Evolutionary conservation across 495 filamentous ascomycete genomes (phyloP).

Genomic region (Wilcoxina mikolae): DNA sequence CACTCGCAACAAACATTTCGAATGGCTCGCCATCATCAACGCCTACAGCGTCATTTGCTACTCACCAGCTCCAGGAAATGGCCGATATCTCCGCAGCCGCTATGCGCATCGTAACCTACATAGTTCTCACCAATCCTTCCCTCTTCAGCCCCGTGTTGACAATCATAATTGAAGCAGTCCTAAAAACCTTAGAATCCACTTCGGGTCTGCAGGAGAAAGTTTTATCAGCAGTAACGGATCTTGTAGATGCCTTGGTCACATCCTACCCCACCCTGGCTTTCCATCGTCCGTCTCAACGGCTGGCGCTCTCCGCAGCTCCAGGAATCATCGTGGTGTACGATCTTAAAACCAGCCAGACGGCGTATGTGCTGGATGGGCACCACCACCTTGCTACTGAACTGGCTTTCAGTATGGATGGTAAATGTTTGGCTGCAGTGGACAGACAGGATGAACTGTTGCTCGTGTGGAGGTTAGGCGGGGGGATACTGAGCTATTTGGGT

Average conservation of each 20-base stretch:
- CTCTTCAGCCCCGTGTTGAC: constrained; percentile 13
- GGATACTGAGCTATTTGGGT: constrained; percentile 24
- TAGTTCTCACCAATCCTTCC: constrained; percentile 10
- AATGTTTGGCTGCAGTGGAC: constrained; percentile 19
- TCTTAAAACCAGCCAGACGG: constrained; percentile 13
- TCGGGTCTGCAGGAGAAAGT: constrained; percentile 19
- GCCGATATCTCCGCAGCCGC: constrained; percentile 14
- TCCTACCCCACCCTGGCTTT: constrained; percentile 20
- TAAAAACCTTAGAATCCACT: constrained; percentile 22
- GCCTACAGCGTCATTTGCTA: neutral
- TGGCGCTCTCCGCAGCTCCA: constrained; percentile 13
- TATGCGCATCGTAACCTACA: constrained; percentile 13
- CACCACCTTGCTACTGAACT: constrained; percentile 11
- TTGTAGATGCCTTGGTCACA: constrained; percentile 20
- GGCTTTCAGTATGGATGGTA: constrained; percentile 14
- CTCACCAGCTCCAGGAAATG: constrained; percentile 7
- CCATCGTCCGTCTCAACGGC: constrained; percentile 24
- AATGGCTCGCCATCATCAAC: constrained; percentile 14
- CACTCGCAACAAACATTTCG: constrained; percentile 18
- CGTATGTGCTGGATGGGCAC: constrained; percentile 17
- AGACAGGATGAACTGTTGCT: constrained; percentile 9
- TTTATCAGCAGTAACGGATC: constrained; percentile 19
- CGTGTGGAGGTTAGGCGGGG: constrained; percentile 20
- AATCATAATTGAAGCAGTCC: constrained; percentile 13
- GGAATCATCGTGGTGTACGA: constrained; percentile 20